phyloP scores from a whole-genome alignment of 108 stramenopile species.

The Pseudonitzschia multistriata region DNA sequence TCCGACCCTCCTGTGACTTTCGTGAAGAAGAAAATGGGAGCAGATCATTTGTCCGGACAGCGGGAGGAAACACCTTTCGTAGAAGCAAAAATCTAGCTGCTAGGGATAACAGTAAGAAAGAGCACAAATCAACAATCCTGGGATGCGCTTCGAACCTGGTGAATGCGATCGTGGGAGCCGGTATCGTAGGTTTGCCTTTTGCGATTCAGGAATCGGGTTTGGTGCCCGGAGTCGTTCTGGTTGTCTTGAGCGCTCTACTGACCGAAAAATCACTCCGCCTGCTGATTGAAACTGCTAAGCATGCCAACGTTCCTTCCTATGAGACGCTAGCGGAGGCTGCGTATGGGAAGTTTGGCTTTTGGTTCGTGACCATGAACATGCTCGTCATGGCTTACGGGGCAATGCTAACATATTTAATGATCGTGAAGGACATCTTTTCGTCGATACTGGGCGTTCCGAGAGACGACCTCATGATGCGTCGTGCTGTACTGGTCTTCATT shows the following conservation, averaged over 20 bases:
- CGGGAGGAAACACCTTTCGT: conserved; percentile 13
- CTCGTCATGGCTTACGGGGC: conserved; percentile 84
- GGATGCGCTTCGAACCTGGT: conserved; percentile 80
- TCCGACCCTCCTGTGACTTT: conserved; percentile 25
- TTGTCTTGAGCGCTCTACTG: conserved; percentile 53
- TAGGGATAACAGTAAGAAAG: conserved; percentile 19
- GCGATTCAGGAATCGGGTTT: conserved; percentile 80
- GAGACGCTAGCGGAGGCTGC: conserved; percentile 78
- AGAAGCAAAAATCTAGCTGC: conserved; percentile 9
- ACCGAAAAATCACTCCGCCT: conserved; percentile 75
- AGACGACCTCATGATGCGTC: conserved; percentile 39
- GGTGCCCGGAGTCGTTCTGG: conserved; percentile 62
- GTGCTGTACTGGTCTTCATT: conserved; percentile 57
- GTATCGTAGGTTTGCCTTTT: conserved; percentile 87
- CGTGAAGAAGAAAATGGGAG: background rate
- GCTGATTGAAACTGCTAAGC: conserved; percentile 76
- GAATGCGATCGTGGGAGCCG: conserved; percentile 85
- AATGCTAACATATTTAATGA: conserved; percentile 75
- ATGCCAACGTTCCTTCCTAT: conserved; percentile 67
- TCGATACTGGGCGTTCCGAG: conserved; percentile 55
- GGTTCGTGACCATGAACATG: conserved; percentile 73
- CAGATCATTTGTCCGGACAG: conserved; percentile 4
- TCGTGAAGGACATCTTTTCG: conserved; percentile 82
- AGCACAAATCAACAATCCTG: conserved; percentile 61
- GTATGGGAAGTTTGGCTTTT: conserved; percentile 71